phyloP scores from a whole-genome alignment of 371 early-diverging fungal species.

The Lichtheimia corymbifera region DNA sequence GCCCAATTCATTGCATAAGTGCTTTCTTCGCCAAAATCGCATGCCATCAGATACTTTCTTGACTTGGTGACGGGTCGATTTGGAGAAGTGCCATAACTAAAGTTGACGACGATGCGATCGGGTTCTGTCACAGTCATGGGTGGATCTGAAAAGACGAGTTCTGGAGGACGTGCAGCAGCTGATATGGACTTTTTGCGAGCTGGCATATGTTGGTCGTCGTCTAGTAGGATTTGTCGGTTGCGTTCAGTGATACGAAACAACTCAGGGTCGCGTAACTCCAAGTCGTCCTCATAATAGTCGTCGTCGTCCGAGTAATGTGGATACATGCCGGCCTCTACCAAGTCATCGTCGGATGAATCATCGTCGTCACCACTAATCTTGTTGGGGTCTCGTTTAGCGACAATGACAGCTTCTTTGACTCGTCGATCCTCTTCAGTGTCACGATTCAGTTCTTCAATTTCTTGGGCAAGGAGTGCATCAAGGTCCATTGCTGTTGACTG shows the following conservation, averaged over 20 bases:
- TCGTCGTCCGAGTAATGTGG: conserved; percentile 33
- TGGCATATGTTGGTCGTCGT: conserved; percentile 19
- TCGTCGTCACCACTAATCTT: conserved; percentile 31
- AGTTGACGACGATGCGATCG: conserved; percentile 39
- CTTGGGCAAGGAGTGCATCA: conserved; percentile 39
- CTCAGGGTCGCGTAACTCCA: conserved; percentile 52
- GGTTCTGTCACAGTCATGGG: conserved; percentile 28
- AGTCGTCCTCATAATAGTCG: conserved; percentile 51
- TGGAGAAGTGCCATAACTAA: conserved; percentile 35
- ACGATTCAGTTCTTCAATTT: conserved; percentile 46
- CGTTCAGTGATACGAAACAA: conserved; percentile 47
- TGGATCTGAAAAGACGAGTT: conserved; percentile 39
- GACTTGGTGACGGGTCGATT: conserved; percentile 16
- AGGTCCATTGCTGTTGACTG: conserved; percentile 17
- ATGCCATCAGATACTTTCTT: conserved; percentile 43
- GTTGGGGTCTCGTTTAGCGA: conserved; percentile 48
- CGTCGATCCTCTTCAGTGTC: conserved; percentile 44
- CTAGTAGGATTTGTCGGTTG: conserved; percentile 42
- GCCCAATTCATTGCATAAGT: conserved; percentile 53
- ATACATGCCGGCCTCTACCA: conserved; percentile 8
- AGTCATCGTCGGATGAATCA: conserved; percentile 20
- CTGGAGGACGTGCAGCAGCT: conserved; percentile 26
- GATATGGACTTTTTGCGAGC: conserved; percentile 17
- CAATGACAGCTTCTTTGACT: conserved; percentile 47
- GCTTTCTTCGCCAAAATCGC: conserved; percentile 48